A percentile compares a stretch with the other conserved stretches of the same genome.
phyloP scores from a whole-genome alignment of 805 yeast species.

The Teunomyces aglyptinius region DNA sequence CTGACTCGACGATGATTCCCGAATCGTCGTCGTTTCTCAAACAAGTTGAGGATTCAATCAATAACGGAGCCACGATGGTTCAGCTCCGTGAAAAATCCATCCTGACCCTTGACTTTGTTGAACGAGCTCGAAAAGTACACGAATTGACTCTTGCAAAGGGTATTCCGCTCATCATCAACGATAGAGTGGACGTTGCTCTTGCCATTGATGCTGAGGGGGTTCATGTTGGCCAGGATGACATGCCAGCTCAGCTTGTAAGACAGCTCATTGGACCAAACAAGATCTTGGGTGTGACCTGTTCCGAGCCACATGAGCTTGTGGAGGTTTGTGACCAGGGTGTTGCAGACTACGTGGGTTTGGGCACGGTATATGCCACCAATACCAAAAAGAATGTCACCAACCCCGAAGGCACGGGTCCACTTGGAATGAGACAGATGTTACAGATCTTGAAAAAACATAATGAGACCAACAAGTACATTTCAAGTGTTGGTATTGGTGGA shows the following conservation, averaged over 20 bases:
- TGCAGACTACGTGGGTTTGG: conserved; percentile 82
- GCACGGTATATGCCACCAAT: conserved; percentile 70
- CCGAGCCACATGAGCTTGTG: conserved; percentile 53
- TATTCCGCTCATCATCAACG: conserved; percentile 82
- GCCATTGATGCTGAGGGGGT: conserved; percentile 90
- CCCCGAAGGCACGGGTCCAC: conserved; percentile 55
- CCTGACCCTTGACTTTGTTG: conserved; percentile 66
- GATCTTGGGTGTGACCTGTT: conserved; percentile 77
- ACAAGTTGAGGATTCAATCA: conserved; percentile 63
- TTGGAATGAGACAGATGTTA: conserved; percentile 58
- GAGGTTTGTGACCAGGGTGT: conserved; percentile 47
- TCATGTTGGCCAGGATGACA: conserved; percentile 91
- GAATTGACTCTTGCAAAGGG: conserved; percentile 54
- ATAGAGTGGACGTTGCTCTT: conserved; percentile 82
- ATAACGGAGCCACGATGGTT: conserved; percentile 74
- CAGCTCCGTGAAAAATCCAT: conserved; percentile 80
- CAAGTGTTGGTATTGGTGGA: conserved; percentile 81
- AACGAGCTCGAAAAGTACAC: conserved; percentile 59
- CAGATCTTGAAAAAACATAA: conserved; percentile 36
- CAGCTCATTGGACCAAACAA: conserved; percentile 67
- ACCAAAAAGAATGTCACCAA: conserved; percentile 63
- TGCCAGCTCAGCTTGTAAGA: conserved; percentile 61
- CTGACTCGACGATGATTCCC: conserved; percentile 77
- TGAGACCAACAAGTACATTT: conserved; percentile 34
- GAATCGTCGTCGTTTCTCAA: conserved; percentile 44